Conservation (phyloP, 2,329 filamentous ascomycete genomes). For the Fusarium hostae region DNA sequence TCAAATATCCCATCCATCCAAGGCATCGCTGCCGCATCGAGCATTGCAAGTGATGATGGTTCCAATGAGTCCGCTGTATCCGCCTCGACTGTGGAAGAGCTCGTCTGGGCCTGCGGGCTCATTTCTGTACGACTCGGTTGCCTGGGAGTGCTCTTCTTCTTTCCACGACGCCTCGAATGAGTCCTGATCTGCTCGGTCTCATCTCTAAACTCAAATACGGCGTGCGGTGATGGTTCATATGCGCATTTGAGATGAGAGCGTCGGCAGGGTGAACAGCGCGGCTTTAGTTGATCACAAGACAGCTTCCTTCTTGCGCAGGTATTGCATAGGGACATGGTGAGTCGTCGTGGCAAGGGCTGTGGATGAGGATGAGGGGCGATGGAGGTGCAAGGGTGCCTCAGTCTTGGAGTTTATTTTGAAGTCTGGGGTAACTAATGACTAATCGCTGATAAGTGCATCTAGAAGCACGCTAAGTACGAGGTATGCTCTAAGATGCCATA, state of each 20-base stretch:
- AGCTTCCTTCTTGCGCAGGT: background rate
- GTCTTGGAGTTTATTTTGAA: background rate
- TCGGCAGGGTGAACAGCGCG: background rate
- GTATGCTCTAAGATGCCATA: too few relatives aligned
- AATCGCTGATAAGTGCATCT: background rate
- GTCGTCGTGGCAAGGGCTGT: background rate
- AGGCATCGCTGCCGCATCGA: background rate
- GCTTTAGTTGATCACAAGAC: background rate
- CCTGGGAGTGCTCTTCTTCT: fast-evolving
- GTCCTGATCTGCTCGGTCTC: background rate
- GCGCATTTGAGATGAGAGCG: background rate
- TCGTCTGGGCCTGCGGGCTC: fast-evolving
- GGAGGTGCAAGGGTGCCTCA: fast-evolving
- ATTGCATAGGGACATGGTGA: background rate
- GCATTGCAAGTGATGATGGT: background rate
- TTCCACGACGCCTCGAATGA: background rate
- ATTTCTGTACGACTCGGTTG: fast-evolving
- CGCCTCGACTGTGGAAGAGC: fast-evolving
- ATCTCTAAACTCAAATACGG: background rate
- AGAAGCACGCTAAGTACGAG: background rate
- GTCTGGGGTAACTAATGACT: background rate
- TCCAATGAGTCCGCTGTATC: fast-evolving
- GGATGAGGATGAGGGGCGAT: background rate
- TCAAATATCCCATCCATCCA: background rate
- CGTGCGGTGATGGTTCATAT: background rate